Conservation (phyloP, 257 asterid species). For the Nicotiana knightiana region DNA sequence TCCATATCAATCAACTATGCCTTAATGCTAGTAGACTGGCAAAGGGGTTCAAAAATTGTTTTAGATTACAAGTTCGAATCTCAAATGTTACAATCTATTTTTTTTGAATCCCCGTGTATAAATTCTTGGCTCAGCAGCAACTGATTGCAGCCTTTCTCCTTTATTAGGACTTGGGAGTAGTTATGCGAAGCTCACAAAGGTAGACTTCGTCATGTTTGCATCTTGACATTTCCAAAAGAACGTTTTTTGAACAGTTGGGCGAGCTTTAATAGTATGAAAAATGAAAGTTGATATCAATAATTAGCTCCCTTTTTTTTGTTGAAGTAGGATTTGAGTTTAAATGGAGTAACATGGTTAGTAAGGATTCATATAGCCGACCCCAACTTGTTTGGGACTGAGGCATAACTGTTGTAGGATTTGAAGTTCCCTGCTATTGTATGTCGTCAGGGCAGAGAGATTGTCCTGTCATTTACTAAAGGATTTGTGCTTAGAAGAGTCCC, state of each 20-base stretch:
- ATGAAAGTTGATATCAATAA: neutral
- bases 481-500: neutral
- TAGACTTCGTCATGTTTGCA: neutral
- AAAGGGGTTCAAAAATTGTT: too few relatives aligned
- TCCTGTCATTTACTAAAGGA: neutral
- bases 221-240: neutral
- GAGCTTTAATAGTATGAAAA: neutral
- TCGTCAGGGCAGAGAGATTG: neutral
- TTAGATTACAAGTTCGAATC: too few relatives aligned
- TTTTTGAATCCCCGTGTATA: too few relatives aligned
- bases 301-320: neutral
- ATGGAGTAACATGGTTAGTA: too few relatives aligned
- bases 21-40: neutral
- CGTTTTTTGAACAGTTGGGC: neutral
- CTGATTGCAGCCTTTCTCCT: too few relatives aligned
- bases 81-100: too few relatives aligned
- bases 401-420: neutral
- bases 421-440: neutral
- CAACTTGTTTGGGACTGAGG: too few relatives aligned
- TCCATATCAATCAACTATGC: neutral
- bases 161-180: too few relatives aligned
- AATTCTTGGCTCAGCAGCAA: too few relatives aligned
- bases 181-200: too few relatives aligned
- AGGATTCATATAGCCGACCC: too few relatives aligned
- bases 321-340: neutral